Percentiles rank a stretch among this genome's conserved stretches.
These are phyloP conservation scores for Mediolabrus comicus DNA, from an alignment of 108 stramenopile species.

Conservation along the genomic window DNA sequence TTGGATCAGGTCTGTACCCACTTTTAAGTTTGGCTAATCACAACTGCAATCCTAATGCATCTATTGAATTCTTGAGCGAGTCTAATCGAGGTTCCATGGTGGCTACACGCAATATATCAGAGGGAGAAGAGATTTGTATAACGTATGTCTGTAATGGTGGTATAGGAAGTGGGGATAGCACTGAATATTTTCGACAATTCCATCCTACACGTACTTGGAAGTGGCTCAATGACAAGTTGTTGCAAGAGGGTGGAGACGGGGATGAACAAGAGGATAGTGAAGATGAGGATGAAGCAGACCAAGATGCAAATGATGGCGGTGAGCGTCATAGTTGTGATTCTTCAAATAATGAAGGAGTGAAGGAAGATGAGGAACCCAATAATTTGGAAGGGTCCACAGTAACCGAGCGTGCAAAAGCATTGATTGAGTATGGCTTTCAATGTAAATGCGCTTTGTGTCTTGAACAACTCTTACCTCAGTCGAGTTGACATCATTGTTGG, in stretches of 20 bases:
- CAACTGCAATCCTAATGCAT: conserved; percentile 40
- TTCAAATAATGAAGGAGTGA: too few relatives aligned
- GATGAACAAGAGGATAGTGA: neutral
- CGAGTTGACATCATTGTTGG: neutral
- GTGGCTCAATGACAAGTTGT: conserved; percentile 18
- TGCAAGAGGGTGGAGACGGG: neutral
- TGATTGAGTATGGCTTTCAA: conserved; percentile 27
- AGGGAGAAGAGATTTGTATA: conserved; percentile 29
- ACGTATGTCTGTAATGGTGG: conserved; percentile 41
- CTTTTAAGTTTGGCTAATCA: conserved; percentile 35
- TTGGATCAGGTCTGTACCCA: conserved; percentile 34
- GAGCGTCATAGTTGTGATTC: neutral
- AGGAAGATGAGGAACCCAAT: neutral
- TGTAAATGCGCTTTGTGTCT: conserved; percentile 6
- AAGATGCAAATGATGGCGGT: conserved; percentile 1
- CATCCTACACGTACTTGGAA: conserved; percentile 33
- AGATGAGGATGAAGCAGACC: neutral
- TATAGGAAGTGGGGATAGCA: conserved; percentile 5
- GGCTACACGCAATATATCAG: conserved; percentile 17
- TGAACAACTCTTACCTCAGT: neutral
- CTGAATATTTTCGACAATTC: conserved; percentile 16
- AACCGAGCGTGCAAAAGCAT: conserved; percentile 6
- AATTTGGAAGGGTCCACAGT: conserved; percentile 2
- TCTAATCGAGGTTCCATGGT: conserved; percentile 31
- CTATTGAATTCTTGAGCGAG: conserved; percentile 37